Percentiles rank a stretch among this genome's conserved stretches.
Conservation (phyloP, 2,329 filamentous ascomycete species). For the Aspergillus chevalieri region DNA sequence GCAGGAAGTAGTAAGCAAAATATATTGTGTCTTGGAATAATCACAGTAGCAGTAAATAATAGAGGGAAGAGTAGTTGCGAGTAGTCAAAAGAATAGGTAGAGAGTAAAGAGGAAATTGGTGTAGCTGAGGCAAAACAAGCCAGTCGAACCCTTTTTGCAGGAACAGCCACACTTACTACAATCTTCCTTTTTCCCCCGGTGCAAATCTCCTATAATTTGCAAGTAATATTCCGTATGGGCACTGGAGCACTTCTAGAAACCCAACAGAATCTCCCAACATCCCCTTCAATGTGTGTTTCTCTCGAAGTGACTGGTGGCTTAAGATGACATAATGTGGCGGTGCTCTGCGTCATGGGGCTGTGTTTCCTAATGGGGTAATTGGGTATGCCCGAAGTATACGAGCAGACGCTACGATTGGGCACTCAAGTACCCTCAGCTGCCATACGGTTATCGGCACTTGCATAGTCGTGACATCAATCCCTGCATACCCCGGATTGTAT, state of each 20-base stretch:
- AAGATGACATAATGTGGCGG: neutral
- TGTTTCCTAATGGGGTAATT: neutral
- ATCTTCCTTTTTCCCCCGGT: too few species aligned
- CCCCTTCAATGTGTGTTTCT: neutral
- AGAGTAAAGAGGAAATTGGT: neutral
- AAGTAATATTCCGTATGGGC: too few species aligned
- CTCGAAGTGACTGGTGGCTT: neutral
- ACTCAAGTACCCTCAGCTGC: neutral
- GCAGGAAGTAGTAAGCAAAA: too few species aligned
- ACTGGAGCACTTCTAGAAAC: too few species aligned
- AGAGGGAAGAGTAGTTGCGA: neutral
- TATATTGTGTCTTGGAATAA: neutral
- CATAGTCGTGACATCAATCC: too few species aligned
- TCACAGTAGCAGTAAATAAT: neutral
- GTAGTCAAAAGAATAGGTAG: neutral
- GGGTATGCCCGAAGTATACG: constrained; percentile 1
- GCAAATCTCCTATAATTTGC: too few species aligned
- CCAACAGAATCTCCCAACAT: neutral
- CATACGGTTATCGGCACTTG: too few species aligned
- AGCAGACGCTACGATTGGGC: constrained; percentile 1
- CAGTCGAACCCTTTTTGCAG: neutral
- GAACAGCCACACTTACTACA: neutral
- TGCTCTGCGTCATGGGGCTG: neutral
- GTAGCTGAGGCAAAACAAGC: neutral
- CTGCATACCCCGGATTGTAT: too few species aligned